Evolutionary conservation across 2,329 filamentous ascomycete genomes (phyloP).

Genomic region (Lachnellula occidentalis): DNA sequence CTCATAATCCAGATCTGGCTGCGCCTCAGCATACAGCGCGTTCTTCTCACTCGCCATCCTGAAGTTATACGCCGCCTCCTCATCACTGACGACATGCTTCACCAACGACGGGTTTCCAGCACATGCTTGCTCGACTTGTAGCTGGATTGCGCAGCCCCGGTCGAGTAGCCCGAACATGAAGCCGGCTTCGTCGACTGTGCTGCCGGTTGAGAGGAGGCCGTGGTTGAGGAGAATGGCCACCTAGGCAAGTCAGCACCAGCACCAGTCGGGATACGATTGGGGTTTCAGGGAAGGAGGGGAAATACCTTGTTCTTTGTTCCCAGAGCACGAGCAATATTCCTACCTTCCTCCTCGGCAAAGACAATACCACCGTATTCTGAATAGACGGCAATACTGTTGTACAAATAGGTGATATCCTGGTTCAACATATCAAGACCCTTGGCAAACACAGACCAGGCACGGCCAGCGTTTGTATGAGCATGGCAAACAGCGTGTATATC

Average conservation of each 20-base stretch:
- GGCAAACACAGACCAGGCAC: conserved; percentile 63
- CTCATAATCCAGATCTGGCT: conserved; percentile 43
- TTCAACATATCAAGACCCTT: conserved; percentile 64
- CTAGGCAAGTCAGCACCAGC: conserved; percentile 20
- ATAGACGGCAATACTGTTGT: conserved; percentile 61
- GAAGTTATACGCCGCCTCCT: conserved; percentile 49
- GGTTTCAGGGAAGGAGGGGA: not conserved
- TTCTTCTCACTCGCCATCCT: conserved; percentile 43
- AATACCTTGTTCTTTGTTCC: conserved; percentile 45
- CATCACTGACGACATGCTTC: conserved; percentile 50
- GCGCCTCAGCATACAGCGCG: conserved; percentile 41
- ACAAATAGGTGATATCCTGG: conserved; percentile 60
- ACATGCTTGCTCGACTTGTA: conserved; percentile 62
- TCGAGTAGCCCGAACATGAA: conserved; percentile 67
- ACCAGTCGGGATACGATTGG: not conserved
- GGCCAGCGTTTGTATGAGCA: conserved; percentile 59
- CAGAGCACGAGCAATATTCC: conserved; percentile 56
- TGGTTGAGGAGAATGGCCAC: conserved; percentile 66
- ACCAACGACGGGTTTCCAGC: conserved; percentile 40
- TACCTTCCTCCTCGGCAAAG: conserved; percentile 57
- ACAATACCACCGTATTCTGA: conserved; percentile 59
- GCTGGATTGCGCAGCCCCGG: conserved; percentile 61
- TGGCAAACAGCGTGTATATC: conserved; percentile 65
- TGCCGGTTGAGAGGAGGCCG: conserved; percentile 64
- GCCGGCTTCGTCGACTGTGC: conserved; percentile 68